Conservation (phyloP, 371 early-diverging fungal genomes). For the Apophysomyces ossiformis region DNA sequence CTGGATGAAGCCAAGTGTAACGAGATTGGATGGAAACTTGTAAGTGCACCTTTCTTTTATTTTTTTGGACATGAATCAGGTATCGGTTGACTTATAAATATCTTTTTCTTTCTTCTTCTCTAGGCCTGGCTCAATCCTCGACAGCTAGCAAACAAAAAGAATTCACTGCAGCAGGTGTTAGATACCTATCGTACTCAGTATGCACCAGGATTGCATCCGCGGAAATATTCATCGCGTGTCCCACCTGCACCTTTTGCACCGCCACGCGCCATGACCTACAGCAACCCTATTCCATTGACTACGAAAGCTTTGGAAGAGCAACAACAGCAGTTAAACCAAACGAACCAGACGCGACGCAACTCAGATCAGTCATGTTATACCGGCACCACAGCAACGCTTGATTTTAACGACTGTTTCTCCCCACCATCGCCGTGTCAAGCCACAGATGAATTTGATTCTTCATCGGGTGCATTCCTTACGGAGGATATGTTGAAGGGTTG, state of each 20-base stretch:
- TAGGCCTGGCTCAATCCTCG: conserved; percentile 55
- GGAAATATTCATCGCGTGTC: conserved; percentile 40
- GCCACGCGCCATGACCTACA: conserved; percentile 20
- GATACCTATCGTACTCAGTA: conserved; percentile 51
- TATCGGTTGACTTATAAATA: neutral
- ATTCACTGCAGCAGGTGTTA: conserved; percentile 47
- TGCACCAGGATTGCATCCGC: conserved; percentile 40
- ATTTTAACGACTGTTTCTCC: conserved; percentile 54
- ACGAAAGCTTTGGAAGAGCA: conserved; percentile 25
- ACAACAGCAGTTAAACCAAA: conserved; percentile 26
- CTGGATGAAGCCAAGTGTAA: conserved; percentile 52
- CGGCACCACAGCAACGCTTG: conserved; percentile 49
- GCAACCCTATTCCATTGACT: conserved; percentile 17
- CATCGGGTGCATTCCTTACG: neutral
- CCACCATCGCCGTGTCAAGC: conserved; percentile 26
- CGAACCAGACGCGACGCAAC: conserved; percentile 18
- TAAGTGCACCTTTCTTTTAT: conserved; percentile 11
- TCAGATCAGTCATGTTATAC: conserved; percentile 28
- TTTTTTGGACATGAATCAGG: no score
- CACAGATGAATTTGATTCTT: conserved; percentile 1
- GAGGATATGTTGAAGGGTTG: neutral
- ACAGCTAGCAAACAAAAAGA: conserved; percentile 51
- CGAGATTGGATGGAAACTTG: conserved; percentile 57
- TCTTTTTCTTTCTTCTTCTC: neutral
- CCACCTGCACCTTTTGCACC: conserved; percentile 36